These are phyloP conservation scores for Noccaea bulbosa DNA, from an alignment of 345 rosid genomes.

Conservation along the genomic window DNA sequence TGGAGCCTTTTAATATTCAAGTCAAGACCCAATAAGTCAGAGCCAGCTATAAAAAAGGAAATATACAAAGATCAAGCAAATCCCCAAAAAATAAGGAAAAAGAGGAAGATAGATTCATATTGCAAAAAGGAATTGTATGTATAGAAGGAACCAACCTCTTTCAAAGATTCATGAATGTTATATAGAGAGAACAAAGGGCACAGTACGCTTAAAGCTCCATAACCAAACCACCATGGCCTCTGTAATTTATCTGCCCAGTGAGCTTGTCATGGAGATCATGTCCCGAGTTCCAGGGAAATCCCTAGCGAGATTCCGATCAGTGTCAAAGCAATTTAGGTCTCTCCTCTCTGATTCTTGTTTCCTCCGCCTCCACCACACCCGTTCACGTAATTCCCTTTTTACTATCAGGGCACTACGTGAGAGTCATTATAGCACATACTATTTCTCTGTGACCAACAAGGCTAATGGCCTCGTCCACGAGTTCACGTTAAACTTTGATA, in stretches of 20 bases:
- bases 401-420: background rate
- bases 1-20: too few species aligned
- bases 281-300: background rate
- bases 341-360: conserved; percentile 11
- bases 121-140: too few species aligned
- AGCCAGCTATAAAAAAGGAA: too few species aligned
- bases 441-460: background rate
- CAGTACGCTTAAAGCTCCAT: too few species aligned
- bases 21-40: too few species aligned
- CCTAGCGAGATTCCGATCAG: background rate
- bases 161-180: too few species aligned
- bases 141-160: too few species aligned
- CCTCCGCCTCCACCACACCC: background rate
- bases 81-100: too few species aligned
- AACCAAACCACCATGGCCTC: background rate
- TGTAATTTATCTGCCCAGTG: background rate
- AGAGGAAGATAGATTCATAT: too few species aligned
- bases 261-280: background rate
- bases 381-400: conserved; percentile 2
- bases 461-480: background rate
- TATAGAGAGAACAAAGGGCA: too few species aligned
- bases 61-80: too few species aligned
- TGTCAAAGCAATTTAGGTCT: conserved; percentile 9
- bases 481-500: background rate
- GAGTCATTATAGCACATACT: background rate